Percentiles rank a stretch among this genome's conserved stretches.
Evolutionary conservation across 176 grass and related monocot species (phyloP).

Genomic region (Chrysopogon serrulatus): DNA sequence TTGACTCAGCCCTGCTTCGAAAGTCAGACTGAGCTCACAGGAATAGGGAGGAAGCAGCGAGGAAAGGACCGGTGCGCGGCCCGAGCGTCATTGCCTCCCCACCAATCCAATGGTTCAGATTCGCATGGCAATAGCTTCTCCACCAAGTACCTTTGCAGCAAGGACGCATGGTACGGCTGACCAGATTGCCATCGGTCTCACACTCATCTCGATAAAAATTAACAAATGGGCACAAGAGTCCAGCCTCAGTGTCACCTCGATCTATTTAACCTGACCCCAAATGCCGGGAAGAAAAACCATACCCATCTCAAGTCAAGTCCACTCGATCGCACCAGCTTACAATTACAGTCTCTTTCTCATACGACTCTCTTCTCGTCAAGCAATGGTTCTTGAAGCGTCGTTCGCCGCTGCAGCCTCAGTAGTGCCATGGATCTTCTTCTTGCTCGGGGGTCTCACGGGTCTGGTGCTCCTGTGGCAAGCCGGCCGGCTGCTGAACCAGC

Average conservation of each 20-base stretch:
- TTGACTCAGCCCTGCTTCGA: background rate
- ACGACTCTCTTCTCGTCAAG: background rate
- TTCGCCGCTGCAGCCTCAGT: background rate
- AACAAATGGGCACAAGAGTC: background rate
- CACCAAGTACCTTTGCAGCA: background rate
- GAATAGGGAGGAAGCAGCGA: background rate
- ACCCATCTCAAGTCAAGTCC: background rate
- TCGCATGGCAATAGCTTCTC: background rate
- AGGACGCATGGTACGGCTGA: background rate
- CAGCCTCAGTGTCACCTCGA: background rate
- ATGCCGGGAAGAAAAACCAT: background rate
- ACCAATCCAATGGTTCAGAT: background rate
- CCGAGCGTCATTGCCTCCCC: background rate
- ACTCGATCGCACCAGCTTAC: background rate
- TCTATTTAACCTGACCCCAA: conserved; percentile 12
- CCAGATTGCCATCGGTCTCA: background rate
- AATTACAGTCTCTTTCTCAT: background rate
- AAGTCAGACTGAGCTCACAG: background rate
- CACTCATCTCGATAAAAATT: conserved; percentile 9
- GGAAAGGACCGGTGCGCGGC: background rate
- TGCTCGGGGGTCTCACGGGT: background rate
- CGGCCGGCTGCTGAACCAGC: conserved; percentile 18
- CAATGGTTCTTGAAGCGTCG: background rate
- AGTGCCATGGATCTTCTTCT: conserved; percentile 32
- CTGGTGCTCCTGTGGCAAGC: conserved; percentile 28